These are phyloP conservation scores for Akanthomyces dipterigenus DNA, from an alignment of 2,329 filamentous ascomycete species.

Conservation along the genomic window DNA sequence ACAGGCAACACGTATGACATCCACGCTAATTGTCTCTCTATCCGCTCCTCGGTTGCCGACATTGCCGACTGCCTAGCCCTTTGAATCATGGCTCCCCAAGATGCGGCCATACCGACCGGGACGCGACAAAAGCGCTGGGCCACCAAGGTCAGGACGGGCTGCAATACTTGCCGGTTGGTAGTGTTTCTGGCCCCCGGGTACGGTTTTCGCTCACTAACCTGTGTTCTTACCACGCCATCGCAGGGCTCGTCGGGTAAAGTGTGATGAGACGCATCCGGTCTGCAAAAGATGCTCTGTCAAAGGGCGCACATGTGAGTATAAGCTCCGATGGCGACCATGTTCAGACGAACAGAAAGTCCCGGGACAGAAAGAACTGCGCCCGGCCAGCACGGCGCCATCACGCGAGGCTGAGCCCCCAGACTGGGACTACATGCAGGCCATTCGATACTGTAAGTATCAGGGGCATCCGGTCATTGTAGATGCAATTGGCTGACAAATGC, in stretches of 20 bases:
- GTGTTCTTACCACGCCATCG: background rate
- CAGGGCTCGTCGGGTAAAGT: background rate
- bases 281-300: background rate
- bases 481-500: background rate
- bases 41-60: background rate
- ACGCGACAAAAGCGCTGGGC: background rate
- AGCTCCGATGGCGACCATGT: background rate
- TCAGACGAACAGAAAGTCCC: background rate
- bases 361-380: background rate
- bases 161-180: background rate
- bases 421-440: background rate
- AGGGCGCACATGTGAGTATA: background rate
- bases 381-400: background rate
- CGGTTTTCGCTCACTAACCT: background rate
- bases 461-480: background rate
- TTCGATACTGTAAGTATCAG: background rate
- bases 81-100: background rate
- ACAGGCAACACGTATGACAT: too few relatives aligned
- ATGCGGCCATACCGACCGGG: background rate
- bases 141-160: background rate
- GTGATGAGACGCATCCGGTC: background rate
- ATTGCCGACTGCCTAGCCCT: background rate
- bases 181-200: background rate
- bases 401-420: background rate
- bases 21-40: too few relatives aligned